Evolutionary conservation across 352 stramenopile genomes (phyloP), one percentile per base, ranked within the genome.

Genomic region (Pseudoperonospora humuli): DNA sequence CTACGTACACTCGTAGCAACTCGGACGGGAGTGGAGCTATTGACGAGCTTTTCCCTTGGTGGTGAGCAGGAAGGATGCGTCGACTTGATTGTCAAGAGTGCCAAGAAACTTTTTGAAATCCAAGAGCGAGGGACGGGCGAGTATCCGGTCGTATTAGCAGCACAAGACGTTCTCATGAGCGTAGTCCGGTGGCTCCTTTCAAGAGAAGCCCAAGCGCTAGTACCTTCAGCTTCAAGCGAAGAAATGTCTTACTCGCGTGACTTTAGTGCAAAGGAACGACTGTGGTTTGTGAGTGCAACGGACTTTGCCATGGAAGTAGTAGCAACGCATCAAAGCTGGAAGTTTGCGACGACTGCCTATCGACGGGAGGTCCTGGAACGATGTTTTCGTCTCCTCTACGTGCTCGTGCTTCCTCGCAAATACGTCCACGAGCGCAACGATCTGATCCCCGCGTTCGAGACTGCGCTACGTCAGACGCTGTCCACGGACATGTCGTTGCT

Each of bases 271-370:
- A 65, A 45, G 34, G 59, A 69, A 29, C 45, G 59, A 23, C 26
- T 61, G 13, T 87, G 75, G 75, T 71, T 81, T 35, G 61, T 76
- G 3, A 56, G 57, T 14, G 64, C 63, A 4, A 60, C 76, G 5
- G 72, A 84, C 28, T 84, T 84, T 49, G 51, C 60, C 20, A 55
- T 82, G 29, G 72, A 84, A 48, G 55, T 84, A 8, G 29, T 87
- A 26, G 60, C 62, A 10, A 80, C 65, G 1, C 61, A 84, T 32
- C 72, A 87, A 35, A 79, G 60, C 33, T 87, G 75, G 75, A 65
- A 70, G 35, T 87, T 87, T 50, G 46, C 51, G 24, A 46, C 47
- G 4, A 54, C 61, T 2, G 32, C 24, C 8, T 57, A 67, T 14
- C 74, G 68, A 23, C 82, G 61, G 32, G 52, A 76, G 37, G 29